phyloP scores from a whole-genome alignment of 345 rosid genomes.

The Iberis pinnata region DNA sequence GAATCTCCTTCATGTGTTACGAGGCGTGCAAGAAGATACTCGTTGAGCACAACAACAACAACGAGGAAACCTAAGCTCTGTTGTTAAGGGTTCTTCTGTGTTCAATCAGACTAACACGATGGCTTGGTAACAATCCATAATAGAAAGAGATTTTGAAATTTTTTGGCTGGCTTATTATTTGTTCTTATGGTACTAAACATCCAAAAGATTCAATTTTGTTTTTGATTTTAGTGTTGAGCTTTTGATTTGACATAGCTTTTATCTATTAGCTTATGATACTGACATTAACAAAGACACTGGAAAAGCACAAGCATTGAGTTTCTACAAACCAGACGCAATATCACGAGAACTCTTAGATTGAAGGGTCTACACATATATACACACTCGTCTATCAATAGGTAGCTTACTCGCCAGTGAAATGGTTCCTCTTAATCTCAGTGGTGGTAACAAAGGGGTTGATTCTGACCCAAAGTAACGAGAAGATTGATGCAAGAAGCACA shows the following conservation, averaged over 20 bases:
- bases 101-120: slow-evolving; percentile 18
- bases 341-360: not conserved
- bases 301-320: no score
- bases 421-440: slow-evolving; percentile 7
- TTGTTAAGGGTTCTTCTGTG: slow-evolving; percentile 6
- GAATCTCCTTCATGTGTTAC: slow-evolving; percentile 96
- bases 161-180: slow-evolving; percentile 16
- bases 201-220: slow-evolving; percentile 20
- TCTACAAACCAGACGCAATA: no score
- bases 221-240: not conserved
- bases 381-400: not conserved
- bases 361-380: not conserved
- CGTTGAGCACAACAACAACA: slow-evolving; percentile 42
- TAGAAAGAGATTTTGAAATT: slow-evolving; percentile 11
- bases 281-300: no score
- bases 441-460: slow-evolving; percentile 61
- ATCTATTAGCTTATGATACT: no score
- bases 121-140: no score
- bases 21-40: slow-evolving; percentile 86
- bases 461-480: slow-evolving; percentile 90
- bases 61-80: slow-evolving; percentile 35
- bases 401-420: not conserved
- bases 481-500: slow-evolving; percentile 79
- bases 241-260: not conserved
- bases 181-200: slow-evolving; percentile 17